Percentiles rank a stretch among this genome's conserved stretches.
These are phyloP conservation scores for Obba rivulosa DNA, from an alignment of 768 basidiomycete genomes.

Conservation along the genomic window DNA sequence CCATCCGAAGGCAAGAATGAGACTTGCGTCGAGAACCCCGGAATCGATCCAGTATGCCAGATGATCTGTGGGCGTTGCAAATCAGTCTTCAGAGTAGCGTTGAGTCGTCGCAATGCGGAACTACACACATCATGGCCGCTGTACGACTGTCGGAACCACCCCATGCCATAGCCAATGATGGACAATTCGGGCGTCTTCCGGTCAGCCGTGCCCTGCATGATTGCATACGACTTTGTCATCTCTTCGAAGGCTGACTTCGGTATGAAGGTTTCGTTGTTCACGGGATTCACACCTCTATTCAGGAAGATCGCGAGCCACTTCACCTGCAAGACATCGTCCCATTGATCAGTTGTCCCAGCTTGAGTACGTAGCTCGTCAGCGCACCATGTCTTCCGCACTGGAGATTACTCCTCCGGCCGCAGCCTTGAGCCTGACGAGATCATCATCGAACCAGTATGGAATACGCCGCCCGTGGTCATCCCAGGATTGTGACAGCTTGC, in stretches of 20 bases:
- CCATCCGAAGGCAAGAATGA: constrained; percentile 32
- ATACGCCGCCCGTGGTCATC: constrained; percentile 26
- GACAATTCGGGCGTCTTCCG: constrained; percentile 16
- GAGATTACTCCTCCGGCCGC: constrained; percentile 42
- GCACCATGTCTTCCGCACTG: constrained; percentile 37
- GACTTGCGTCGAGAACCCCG: constrained; percentile 30
- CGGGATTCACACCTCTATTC: constrained; percentile 29
- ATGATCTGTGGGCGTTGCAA: constrained; percentile 25
- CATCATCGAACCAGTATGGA: constrained; percentile 30
- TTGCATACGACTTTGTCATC: constrained; percentile 26
- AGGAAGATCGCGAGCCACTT: constrained; percentile 36
- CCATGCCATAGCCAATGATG: constrained; percentile 36
- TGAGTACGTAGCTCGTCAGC: constrained; percentile 3
- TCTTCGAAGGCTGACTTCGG: constrained; percentile 27
- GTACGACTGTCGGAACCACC: constrained; percentile 35
- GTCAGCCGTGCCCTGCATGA: constrained; percentile 11
- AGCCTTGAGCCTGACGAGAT: constrained; percentile 21
- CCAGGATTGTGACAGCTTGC: constrained; percentile 32
- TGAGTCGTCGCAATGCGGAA: neutral
- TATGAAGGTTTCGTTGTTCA: constrained; percentile 29
- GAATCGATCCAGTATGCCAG: constrained; percentile 29
- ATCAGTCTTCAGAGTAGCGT: neutral
- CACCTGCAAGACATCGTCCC: constrained; percentile 20
- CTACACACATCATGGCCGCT: constrained; percentile 33
- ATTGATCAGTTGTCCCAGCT: neutral